A percentile compares a stretch with the other conserved stretches of the same genome.
Evolutionary conservation across 148 eudicot species (phyloP).

Genomic region (Polygonum aviculare): DNA sequence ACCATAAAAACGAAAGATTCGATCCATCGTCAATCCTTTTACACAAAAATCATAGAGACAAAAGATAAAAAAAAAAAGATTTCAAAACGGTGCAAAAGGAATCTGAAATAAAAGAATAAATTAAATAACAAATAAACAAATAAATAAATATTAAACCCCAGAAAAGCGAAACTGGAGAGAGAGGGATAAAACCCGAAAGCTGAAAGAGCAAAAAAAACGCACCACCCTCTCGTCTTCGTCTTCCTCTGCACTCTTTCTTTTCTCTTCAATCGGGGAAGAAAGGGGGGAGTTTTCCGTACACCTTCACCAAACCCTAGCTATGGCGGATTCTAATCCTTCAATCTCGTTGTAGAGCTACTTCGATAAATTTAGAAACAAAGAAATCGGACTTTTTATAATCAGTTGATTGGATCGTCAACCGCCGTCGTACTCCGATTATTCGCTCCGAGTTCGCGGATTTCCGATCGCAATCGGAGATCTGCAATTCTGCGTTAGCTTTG

Average conservation of each 20-base stretch:
- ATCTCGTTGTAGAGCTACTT: neutral
- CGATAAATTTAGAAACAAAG: neutral
- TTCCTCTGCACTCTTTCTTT: neutral
- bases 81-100: neutral
- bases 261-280: slow-evolving; percentile 8
- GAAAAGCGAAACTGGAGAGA: neutral
- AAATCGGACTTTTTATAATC: neutral
- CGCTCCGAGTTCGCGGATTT: slow-evolving; percentile 14
- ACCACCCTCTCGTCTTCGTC: neutral
- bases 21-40: neutral
- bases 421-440: neutral
- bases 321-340: neutral
- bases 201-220: neutral
- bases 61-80: neutral
- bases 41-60: neutral
- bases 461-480: slow-evolving; percentile 32
- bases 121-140: neutral
- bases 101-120: neutral
- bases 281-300: neutral
- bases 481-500: neutral
- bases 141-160: neutral
- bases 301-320: neutral
- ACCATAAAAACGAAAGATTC: slow-evolving; percentile 6
- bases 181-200: neutral
- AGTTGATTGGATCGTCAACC: neutral